Base-by-base conservation (phyloP, 129 eudicot species). In the Pittosporum tobira region DNA sequence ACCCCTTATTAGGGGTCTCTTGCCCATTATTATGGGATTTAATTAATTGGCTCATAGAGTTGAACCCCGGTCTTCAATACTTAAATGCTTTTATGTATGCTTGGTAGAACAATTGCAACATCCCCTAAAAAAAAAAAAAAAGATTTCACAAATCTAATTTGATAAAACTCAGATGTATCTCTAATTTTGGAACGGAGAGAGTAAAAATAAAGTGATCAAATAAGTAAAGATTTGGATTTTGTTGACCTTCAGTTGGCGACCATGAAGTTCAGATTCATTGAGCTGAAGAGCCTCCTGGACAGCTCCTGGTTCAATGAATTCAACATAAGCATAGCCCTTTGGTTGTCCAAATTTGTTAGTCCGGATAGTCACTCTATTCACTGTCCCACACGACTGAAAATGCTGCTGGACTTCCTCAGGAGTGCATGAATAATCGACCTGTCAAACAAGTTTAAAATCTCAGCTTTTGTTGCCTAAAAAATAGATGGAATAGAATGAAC, bases 321-420 rank as follows among this genome's bases (percentile, higher is more conserved):
- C 83, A 55, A 81, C 82, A 51, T 81, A 80, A 29, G 82, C 82
- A 76, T 68, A 81, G 13, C 87, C 87, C 69, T 81, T 81, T 37
- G 87, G 87, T 63, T 81, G 82, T 24, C 87, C 83, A 69, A 45
- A 76, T 61, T 81, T 81, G 67, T 76, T 62, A 40, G 79, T 76
- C 58, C 76, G 65, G 10, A 81, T 76, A 24, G 87, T 81, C 19
- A 76, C 79, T 42, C 81, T 75, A 60, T 76, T 76, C 26, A 81
- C 82, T 8, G 79, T 81, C 24, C 82, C 82, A 80, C 79, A 76
- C 28, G 82, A 64, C 71, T 76, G 76, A 60, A 80, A 80, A 65
- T 80, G 81, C 67, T 75, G 81, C 63, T 75, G 76, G 43, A 80
- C 81, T 47, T 80, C 86, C 65, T 71, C 81, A 26, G 81, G 82